A percentile compares a stretch with the other conserved stretches of the same genome.
Evolutionary conservation across 306 rosid genomes (phyloP).

Genomic region (Pyrus communis): DNA sequence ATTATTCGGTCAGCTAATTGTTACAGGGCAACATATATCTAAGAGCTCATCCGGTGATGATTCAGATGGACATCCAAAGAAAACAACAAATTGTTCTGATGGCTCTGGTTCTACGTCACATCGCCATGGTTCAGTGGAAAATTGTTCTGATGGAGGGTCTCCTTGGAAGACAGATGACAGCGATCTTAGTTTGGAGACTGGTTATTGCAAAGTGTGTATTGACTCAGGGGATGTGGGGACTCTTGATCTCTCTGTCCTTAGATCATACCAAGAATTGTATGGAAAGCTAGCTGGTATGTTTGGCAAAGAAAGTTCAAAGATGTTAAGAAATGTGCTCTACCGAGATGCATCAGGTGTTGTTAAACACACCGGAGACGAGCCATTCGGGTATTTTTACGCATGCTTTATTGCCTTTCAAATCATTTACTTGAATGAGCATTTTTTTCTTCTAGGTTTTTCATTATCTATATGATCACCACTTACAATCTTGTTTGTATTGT

Average conservation of each 20-base stretch:
- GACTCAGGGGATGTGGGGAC: slow-evolving; percentile 28
- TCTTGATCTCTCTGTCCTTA: slow-evolving; percentile 24
- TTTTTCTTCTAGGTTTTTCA: neutral
- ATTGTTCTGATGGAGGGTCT: slow-evolving; percentile 72
- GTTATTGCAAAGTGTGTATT: slow-evolving; percentile 36
- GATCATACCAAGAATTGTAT: slow-evolving; percentile 36
- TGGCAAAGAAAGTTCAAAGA: slow-evolving; percentile 28
- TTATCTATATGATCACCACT: neutral
- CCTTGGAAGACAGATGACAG: slow-evolving; percentile 51
- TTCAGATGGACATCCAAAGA: slow-evolving; percentile 46
- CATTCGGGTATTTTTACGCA: slow-evolving; percentile 32
- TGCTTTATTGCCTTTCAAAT: neutral
- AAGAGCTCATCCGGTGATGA: slow-evolving; percentile 46
- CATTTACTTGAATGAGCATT: too few relatives aligned
- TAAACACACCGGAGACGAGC: slow-evolving; percentile 26
- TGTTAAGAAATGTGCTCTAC: slow-evolving; percentile 29
- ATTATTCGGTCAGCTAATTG: slow-evolving; percentile 77
- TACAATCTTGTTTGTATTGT: slow-evolving; percentile 10
- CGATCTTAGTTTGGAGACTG: slow-evolving; percentile 39
- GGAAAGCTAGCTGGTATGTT: slow-evolving; percentile 40
- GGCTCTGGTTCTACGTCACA: slow-evolving; percentile 45
- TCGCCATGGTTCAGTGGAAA: slow-evolving; percentile 48
- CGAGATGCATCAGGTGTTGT: slow-evolving; percentile 30
- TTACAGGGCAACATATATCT: slow-evolving; percentile 44
- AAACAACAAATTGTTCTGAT: slow-evolving; percentile 49